Percentiles rank a stretch among this genome's conserved stretches.
phyloP scores from a whole-genome alignment of 441 rosid species.

The Mallotus japonicus region DNA sequence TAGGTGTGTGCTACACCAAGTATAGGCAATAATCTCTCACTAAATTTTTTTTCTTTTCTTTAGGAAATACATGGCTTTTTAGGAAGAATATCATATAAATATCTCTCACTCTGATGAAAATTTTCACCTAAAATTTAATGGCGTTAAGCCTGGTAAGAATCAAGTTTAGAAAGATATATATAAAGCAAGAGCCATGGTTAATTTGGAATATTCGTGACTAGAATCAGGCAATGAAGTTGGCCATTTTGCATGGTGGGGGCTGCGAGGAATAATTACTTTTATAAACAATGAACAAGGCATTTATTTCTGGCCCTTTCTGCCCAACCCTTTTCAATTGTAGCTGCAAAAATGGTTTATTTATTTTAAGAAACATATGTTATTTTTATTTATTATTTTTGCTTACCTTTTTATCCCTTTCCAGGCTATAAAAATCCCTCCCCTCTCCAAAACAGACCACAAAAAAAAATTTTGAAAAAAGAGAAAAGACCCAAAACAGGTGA shows the following conservation, averaged over 20 bases:
- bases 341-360: neutral
- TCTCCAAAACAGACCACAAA: constrained; percentile 1
- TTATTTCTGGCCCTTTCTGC: constrained; percentile 12
- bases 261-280: constrained; percentile 31
- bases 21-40: no score
- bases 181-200: constrained; percentile 7
- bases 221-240: constrained; percentile 22
- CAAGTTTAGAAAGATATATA: neutral
- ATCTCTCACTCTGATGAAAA: no score
- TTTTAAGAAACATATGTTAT: neutral
- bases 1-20: no score
- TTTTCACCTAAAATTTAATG: neutral
- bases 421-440: constrained; percentile 27
- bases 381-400: neutral
- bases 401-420: neutral
- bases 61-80: no score
- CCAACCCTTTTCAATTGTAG: constrained; percentile 13
- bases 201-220: constrained; percentile 24
- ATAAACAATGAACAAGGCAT: constrained; percentile 31
- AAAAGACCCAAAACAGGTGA: neutral
- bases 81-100: no score
- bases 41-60: no score
- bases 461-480: no score
- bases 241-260: constrained; percentile 34
- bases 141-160: constrained; percentile 7